These are phyloP conservation scores for Carnegiea gigantea DNA, from an alignment of 179 eudicot species.

Conservation along the genomic window DNA sequence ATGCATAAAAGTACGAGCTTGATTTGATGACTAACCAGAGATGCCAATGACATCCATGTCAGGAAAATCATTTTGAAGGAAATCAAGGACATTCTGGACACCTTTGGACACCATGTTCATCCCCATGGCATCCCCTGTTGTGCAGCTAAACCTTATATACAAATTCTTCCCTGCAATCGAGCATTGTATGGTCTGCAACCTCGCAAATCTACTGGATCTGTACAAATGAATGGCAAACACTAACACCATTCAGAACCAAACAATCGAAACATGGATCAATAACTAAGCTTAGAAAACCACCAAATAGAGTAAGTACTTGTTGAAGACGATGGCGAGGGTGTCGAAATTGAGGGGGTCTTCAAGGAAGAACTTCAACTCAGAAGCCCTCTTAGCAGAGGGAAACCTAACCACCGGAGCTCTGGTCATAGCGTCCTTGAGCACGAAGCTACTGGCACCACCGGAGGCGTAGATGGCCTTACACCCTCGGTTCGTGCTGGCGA, in stretches of 20 bases:
- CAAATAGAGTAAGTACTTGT: constrained; percentile 29
- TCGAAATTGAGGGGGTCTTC: constrained; percentile 47
- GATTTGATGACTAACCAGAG: constrained; percentile 5
- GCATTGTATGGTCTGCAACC: constrained; percentile 40
- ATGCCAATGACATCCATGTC: constrained; percentile 15
- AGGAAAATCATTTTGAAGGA: constrained; percentile 3
- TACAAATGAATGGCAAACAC: background rate
- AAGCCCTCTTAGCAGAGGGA: constrained; percentile 42
- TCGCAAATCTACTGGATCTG: constrained; percentile 49
- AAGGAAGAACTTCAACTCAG: constrained; percentile 43
- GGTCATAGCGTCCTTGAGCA: constrained; percentile 46
- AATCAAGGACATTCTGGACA: constrained; percentile 11
- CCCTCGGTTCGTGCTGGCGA: constrained; percentile 48
- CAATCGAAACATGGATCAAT: background rate
- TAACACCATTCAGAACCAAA: background rate
- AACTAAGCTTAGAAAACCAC: background rate
- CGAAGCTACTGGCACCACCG: constrained; percentile 41
- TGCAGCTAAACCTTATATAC: constrained; percentile 46
- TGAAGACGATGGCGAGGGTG: constrained; percentile 38
- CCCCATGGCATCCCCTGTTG: constrained; percentile 57
- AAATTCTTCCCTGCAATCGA: constrained; percentile 46
- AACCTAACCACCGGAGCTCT: constrained; percentile 53
- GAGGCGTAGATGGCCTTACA: constrained; percentile 44
- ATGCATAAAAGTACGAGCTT: background rate
- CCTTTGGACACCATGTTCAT: constrained; percentile 38